phyloP scores from a whole-genome alignment of 768 basidiomycete species.

The Hygrocybe coccinea region DNA sequence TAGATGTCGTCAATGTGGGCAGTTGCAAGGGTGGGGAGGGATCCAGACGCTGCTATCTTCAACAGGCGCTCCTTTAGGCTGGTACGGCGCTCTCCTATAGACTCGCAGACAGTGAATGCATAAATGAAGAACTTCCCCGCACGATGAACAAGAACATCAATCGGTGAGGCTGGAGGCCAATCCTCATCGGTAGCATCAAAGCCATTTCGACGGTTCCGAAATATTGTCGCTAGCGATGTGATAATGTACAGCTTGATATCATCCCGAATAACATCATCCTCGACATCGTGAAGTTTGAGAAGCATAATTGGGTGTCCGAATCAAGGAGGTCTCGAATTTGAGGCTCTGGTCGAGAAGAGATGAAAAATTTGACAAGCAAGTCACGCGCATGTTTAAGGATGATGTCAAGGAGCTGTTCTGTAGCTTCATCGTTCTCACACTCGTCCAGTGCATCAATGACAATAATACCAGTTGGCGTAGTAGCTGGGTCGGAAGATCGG shows the following conservation, averaged over 20 bases:
- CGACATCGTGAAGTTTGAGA: slow-evolving; percentile 2
- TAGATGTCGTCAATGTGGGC: not conserved
- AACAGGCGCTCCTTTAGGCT: not conserved
- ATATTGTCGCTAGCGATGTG: not conserved
- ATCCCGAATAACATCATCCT: not conserved
- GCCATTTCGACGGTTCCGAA: not conserved
- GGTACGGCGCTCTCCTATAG: slow-evolving; percentile 8
- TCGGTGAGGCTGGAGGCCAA: slow-evolving; percentile 13
- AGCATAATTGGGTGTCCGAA: not conserved
- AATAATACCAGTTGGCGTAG: not conserved
- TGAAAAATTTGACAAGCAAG: not conserved
- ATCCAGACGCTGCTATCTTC: not conserved
- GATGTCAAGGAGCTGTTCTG: not conserved
- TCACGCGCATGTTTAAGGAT: not conserved
- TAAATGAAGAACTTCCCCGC: slow-evolving; percentile 20
- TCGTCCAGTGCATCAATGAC: not conserved
- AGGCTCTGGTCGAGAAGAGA: not conserved
- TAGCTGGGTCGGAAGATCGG: not conserved
- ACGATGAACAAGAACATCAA: not conserved
- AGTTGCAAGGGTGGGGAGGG: not conserved
- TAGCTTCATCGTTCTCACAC: not conserved
- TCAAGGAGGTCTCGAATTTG: not conserved
- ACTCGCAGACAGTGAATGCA: slow-evolving; percentile 17
- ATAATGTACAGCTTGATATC: not conserved
- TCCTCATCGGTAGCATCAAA: not conserved